These are phyloP conservation scores for Fusarium nelsonii DNA, from an alignment of 2,329 filamentous ascomycete genomes.

Conservation along the genomic window DNA sequence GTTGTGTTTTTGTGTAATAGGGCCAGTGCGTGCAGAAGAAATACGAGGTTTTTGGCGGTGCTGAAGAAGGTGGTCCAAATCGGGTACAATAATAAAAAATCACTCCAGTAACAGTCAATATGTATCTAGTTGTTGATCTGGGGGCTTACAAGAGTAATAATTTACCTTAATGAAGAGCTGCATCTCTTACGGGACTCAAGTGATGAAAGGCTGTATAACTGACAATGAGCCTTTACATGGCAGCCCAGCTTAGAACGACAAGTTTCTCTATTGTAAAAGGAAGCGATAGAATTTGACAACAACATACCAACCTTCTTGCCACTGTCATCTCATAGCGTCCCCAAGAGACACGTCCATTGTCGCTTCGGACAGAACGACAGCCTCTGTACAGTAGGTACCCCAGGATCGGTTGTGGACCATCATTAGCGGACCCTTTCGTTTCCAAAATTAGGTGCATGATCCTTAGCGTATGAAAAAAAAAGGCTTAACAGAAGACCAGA, in stretches of 20 bases:
- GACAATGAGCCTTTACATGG: no score
- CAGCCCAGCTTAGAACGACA: no score
- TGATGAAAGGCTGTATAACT: neutral
- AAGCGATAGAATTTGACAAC: no score
- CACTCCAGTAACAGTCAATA: neutral
- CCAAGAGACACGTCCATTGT: neutral
- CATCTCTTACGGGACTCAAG: neutral
- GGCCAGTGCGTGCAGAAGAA: slow-evolving; percentile 9
- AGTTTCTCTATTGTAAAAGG: no score
- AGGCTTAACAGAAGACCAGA: slow-evolving; percentile 14
- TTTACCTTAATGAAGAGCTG: neutral
- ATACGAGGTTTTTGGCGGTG: slow-evolving; percentile 25
- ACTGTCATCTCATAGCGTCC: neutral
- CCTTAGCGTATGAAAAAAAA: slow-evolving; percentile 25
- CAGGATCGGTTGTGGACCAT: slow-evolving; percentile 13
- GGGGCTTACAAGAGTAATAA: no score
- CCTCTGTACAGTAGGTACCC: slow-evolving; percentile 3
- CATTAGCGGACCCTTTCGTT: slow-evolving; percentile 21
- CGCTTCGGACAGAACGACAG: neutral
- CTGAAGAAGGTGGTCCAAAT: neutral
- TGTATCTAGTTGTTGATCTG: neutral
- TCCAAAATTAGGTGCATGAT: slow-evolving; percentile 31
- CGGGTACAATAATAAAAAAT: neutral
- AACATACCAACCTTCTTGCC: neutral
- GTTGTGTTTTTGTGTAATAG: slow-evolving; percentile 3